Conservation (phyloP, 345 rosid species). For the Aquilaria sinensis region DNA sequence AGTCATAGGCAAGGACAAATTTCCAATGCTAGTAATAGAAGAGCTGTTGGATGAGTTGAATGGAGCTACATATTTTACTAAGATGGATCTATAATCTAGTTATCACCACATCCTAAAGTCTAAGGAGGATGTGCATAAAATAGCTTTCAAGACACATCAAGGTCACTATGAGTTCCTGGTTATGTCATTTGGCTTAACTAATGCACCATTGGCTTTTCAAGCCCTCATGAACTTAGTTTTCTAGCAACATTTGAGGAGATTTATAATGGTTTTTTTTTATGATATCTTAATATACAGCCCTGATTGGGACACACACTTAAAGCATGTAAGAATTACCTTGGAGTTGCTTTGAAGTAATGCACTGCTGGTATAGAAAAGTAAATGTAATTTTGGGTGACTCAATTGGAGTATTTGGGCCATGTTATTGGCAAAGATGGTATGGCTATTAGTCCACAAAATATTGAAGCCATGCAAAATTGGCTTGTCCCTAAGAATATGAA, state of each 20-base stretch:
- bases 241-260: background rate
- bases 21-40: background rate
- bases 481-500: background rate
- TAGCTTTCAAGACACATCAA: background rate
- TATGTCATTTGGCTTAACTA: background rate
- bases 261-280: background rate
- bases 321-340: background rate
- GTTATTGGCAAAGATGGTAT: background rate
- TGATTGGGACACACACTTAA: background rate
- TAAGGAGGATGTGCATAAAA: background rate
- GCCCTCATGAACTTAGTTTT: background rate
- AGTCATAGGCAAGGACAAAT: background rate
- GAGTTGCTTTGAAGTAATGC: background rate
- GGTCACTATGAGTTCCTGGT: conserved; percentile 2
- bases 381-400: background rate
- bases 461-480: background rate
- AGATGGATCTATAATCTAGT: background rate
- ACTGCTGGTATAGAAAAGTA: background rate
- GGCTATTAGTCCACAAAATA: background rate
- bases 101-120: background rate
- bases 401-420: background rate
- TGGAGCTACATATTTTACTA: background rate
- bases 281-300: background rate
- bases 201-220: background rate
- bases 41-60: background rate